A percentile compares a stretch with the other conserved stretches of the same genome.
Evolutionary conservation across 1,284 basidiomycete species (phyloP).

Genomic region (Schizopora paradoxa): DNA sequence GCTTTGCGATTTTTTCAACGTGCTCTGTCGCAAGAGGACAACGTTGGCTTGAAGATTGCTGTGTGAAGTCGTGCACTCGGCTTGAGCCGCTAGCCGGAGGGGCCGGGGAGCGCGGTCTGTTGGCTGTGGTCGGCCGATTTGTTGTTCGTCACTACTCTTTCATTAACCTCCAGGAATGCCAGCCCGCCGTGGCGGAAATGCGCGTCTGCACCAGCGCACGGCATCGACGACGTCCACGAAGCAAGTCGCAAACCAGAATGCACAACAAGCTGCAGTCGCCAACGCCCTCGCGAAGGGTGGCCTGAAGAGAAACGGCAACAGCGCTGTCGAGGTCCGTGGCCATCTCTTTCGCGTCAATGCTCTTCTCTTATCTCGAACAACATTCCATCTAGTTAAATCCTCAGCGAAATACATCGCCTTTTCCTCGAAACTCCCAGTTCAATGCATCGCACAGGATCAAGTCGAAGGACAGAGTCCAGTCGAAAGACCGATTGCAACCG

Average conservation of each 20-base stretch:
- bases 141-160: too few relatives aligned
- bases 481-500: slow-evolving; percentile 5
- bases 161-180: too few relatives aligned
- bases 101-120: too few relatives aligned
- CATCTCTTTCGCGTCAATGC: slow-evolving; percentile 13
- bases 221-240: not conserved
- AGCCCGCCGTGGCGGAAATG: too few relatives aligned
- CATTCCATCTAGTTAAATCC: slow-evolving; percentile 11
- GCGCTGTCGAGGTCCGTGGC: slow-evolving; percentile 40
- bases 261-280: not conserved
- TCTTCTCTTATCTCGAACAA: slow-evolving; percentile 13
- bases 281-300: slow-evolving; percentile 35
- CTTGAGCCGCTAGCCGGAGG: too few relatives aligned
- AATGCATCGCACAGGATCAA: slow-evolving; percentile 46
- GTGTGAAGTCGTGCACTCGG: too few relatives aligned
- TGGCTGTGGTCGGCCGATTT: too few relatives aligned
- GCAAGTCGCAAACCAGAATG: not conserved
- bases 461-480: slow-evolving; percentile 43
- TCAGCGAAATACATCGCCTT: slow-evolving; percentile 30
- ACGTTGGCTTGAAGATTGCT: too few relatives aligned
- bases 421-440: slow-evolving; percentile 32
- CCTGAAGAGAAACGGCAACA: slow-evolving; percentile 41
- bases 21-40: too few relatives aligned
- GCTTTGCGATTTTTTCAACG: too few relatives aligned
- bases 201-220: too few relatives aligned